Evolutionary conservation across 2,329 filamentous ascomycete genomes (phyloP).

Genomic region (Claviceps maximensis): DNA sequence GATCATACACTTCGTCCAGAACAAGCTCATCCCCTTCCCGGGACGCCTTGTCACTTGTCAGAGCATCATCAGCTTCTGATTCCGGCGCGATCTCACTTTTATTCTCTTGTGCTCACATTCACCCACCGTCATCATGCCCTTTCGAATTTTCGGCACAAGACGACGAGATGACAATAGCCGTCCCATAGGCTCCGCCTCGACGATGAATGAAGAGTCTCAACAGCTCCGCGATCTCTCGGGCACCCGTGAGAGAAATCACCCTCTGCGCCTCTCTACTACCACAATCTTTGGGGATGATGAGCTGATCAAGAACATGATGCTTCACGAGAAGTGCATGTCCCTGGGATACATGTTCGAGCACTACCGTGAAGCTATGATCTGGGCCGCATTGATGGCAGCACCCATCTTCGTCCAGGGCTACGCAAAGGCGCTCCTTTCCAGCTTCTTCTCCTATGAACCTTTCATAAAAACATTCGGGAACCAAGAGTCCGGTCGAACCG

Average conservation of each 20-base stretch:
- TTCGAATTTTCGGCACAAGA: not conserved
- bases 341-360: slow-evolving; percentile 7
- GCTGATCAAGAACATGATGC: slow-evolving; percentile 5
- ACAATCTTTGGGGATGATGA: slow-evolving; percentile 8
- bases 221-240: not conserved
- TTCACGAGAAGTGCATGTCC: slow-evolving; percentile 9
- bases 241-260: not conserved
- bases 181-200: too few species aligned
- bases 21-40: not conserved
- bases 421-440: slow-evolving; percentile 13
- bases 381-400: slow-evolving; percentile 11
- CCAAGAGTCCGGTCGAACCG: not conserved
- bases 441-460: slow-evolving; percentile 8
- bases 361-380: slow-evolving; percentile 8
- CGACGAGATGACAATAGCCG: not conserved
- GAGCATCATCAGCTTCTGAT: not conserved
- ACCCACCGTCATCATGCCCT: not conserved
- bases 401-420: slow-evolving; percentile 25
- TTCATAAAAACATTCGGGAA: slow-evolving; percentile 6
- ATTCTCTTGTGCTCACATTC: not conserved
- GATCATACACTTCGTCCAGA: not conserved
- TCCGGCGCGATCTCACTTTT: not conserved
- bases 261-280: not conserved
- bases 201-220: not conserved
- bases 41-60: not conserved